These are phyloP conservation scores for Phialemonium atrogriseum DNA, from an alignment of 2,329 filamentous ascomycete species.

Conservation along the genomic window DNA sequence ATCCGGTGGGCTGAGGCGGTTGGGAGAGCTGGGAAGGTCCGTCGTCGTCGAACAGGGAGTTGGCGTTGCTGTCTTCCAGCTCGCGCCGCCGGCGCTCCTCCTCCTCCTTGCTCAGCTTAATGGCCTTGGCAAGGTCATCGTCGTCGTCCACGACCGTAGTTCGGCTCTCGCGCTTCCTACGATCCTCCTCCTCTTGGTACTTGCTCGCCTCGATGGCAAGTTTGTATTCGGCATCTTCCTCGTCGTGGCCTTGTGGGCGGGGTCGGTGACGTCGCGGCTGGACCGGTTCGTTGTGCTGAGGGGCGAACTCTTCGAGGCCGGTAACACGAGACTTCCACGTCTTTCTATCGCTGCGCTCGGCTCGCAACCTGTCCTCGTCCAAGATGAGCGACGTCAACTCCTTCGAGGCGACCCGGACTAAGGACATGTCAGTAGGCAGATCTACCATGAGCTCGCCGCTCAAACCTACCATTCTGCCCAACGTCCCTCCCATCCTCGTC, in stretches of 20 bases:
- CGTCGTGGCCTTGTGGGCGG: conserved; percentile 51
- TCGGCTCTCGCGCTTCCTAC: conserved; percentile 59
- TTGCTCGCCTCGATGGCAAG: conserved; percentile 93
- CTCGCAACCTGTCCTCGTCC: conserved; percentile 86
- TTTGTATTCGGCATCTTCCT: conserved; percentile 85
- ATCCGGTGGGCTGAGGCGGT: conserved; percentile 75
- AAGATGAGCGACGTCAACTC: conserved; percentile 86
- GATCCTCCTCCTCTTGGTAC: conserved; percentile 86
- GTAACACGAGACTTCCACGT: conserved; percentile 95
- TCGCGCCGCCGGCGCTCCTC: conserved; percentile 83
- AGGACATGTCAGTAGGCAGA: conserved; percentile 16
- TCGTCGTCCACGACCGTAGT: conserved; percentile 53
- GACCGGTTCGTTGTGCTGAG: conserved; percentile 30
- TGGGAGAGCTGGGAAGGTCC: conserved; percentile 48
- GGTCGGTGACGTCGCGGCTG: conserved; percentile 38
- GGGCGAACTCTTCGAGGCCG: conserved; percentile 75
- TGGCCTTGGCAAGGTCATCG: conserved; percentile 88
- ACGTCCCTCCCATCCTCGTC: conserved; percentile 95
- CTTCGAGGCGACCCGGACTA: conserved; percentile 92
- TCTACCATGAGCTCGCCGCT: conserved; percentile 7
- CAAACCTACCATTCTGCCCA: conserved; percentile 77
- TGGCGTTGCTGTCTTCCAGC: conserved; percentile 76
- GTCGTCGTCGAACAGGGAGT: conserved; percentile 87
- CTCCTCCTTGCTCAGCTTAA: conserved; percentile 89
- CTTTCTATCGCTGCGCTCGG: conserved; percentile 84